Evolutionary conservation across 2,329 filamentous ascomycete genomes (phyloP).

Genomic region (Coleophoma eucalyptorum): DNA sequence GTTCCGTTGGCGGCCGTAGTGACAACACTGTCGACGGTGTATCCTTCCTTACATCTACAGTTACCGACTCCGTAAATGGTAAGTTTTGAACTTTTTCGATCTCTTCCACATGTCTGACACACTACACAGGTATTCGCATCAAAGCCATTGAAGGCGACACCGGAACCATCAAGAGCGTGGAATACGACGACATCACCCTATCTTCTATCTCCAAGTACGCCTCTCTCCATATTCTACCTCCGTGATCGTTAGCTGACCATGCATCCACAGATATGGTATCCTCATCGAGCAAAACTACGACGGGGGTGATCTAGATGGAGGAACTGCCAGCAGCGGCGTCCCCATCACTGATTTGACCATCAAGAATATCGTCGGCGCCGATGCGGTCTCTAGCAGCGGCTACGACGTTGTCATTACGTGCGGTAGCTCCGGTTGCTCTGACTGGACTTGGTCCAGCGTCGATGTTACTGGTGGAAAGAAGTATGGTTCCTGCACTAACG

Average conservation of each 20-base stretch:
- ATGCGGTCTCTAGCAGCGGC: constrained; percentile 24
- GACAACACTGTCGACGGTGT: constrained; percentile 51
- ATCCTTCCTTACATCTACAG: constrained; percentile 39
- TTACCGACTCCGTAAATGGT: constrained; percentile 48
- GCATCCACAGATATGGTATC: constrained; percentile 41
- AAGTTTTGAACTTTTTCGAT: constrained; percentile 32
- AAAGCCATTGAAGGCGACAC: constrained; percentile 50
- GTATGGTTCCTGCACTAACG: too few species aligned
- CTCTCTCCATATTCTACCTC: constrained; percentile 6
- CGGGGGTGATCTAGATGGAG: constrained; percentile 25
- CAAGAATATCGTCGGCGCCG: constrained; percentile 33
- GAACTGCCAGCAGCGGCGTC: constrained; percentile 39
- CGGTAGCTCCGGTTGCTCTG: constrained; percentile 30
- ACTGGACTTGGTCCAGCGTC: constrained; percentile 4
- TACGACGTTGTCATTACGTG: constrained; percentile 47
- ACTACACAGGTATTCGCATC: constrained; percentile 41
- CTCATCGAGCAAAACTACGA: constrained; percentile 52
- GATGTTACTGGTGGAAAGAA: too few species aligned
- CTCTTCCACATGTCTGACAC: constrained; percentile 25
- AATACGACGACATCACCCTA: constrained; percentile 47
- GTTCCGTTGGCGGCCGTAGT: constrained; percentile 51
- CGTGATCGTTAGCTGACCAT: too few species aligned
- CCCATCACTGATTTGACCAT: constrained; percentile 45
- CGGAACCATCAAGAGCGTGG: constrained; percentile 47
- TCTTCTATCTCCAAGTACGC: constrained; percentile 45